Conservation (phyloP, 106 monocot species). For the Dioscorea alata region DNA sequence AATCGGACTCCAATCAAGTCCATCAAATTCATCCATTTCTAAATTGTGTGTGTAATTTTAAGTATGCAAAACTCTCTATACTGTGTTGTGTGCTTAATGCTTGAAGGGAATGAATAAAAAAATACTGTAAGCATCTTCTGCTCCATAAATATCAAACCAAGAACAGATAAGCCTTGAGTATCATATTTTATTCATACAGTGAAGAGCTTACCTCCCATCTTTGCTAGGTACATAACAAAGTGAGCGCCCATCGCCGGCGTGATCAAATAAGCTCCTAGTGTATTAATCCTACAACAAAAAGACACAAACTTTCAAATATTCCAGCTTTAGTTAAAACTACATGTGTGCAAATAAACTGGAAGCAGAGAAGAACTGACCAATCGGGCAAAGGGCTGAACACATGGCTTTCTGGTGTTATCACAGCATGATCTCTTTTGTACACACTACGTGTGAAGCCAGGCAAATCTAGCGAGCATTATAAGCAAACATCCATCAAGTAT, state of each 20-base stretch:
- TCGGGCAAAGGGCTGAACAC: conserved; percentile 85
- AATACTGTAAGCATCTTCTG: too few species aligned
- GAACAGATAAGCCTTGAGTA: too few species aligned
- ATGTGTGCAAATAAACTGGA: not conserved
- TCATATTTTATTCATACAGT: too few species aligned
- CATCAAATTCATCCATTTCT: too few species aligned
- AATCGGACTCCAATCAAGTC: too few species aligned
- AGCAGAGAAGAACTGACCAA: conserved; percentile 34
- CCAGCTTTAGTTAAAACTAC: too few species aligned
- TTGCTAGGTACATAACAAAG: conserved; percentile 90
- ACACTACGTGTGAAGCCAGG: conserved; percentile 92
- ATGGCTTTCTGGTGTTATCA: conserved; percentile 91
- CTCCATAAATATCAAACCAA: too few species aligned
- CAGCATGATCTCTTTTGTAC: conserved; percentile 74
- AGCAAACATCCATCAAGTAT: not conserved
- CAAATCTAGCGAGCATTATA: conserved; percentile 54
- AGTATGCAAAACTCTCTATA: too few species aligned
- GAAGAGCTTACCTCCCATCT: conserved; percentile 59
- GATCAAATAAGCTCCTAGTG: conserved; percentile 82
- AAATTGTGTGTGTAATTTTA: too few species aligned
- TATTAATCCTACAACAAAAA: conserved; percentile 51
- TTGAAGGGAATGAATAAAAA: too few species aligned
- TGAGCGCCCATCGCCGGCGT: conserved; percentile 88
- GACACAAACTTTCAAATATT: not conserved
- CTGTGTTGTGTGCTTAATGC: too few species aligned